A percentile compares a stretch with the other conserved stretches of the same genome.
phyloP scores from a whole-genome alignment of 1,139 yeast genomes.

The Hansenula lynferdii region DNA sequence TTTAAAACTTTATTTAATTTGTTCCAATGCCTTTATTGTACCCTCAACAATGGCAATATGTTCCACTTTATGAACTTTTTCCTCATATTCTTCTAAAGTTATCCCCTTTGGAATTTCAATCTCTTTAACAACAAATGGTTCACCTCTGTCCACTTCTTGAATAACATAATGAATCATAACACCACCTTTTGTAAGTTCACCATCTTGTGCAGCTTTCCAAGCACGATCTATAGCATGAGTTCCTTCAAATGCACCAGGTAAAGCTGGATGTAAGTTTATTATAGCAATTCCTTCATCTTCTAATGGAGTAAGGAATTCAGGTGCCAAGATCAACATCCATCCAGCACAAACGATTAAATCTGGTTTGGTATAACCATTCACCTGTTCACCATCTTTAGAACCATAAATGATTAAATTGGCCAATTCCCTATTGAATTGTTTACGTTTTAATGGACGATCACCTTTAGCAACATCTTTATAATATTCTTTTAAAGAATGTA shows the following conservation, averaged over 20 bases:
- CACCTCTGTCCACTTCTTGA: constrained; percentile 91
- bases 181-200: constrained; percentile 76
- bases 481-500: constrained; percentile 71
- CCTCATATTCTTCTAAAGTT: constrained; percentile 71
- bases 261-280: constrained; percentile 92
- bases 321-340: constrained; percentile 91
- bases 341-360: constrained; percentile 95
- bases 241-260: constrained; percentile 96
- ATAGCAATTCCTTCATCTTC: constrained; percentile 62
- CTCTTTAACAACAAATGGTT: constrained; percentile 79
- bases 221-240: constrained; percentile 96
- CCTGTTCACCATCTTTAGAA: constrained; percentile 29
- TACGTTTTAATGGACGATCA: constrained; percentile 57
- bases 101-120: constrained; percentile 68
- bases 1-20: neutral
- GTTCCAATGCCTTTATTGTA: constrained; percentile 50
- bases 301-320: constrained; percentile 65
- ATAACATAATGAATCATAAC: constrained; percentile 96
- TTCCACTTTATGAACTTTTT: constrained; percentile 78
- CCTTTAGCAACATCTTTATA: constrained; percentile 67
- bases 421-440: constrained; percentile 69
- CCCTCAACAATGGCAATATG: constrained; percentile 94
- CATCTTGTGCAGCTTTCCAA: constrained; percentile 89
- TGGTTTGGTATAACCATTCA: constrained; percentile 44
- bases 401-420: constrained; percentile 61